Conservation (phyloP, 306 rosid genomes). For the Glycine tomentella region DNA sequence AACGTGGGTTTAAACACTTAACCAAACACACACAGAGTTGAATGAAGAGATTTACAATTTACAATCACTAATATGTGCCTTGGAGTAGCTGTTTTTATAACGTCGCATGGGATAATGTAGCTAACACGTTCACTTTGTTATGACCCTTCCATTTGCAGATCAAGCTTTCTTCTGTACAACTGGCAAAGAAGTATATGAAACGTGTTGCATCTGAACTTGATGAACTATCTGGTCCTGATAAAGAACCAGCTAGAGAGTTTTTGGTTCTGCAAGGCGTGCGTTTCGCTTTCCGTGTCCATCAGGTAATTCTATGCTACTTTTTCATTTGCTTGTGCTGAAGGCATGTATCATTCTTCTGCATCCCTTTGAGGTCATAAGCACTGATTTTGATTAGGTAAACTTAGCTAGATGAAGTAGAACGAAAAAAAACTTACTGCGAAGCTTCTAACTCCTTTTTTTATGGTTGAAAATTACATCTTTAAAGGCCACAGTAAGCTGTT, state of each 20-base stretch:
- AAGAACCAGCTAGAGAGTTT: slow-evolving; percentile 88
- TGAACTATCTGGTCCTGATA: slow-evolving; percentile 76
- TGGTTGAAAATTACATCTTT: background rate
- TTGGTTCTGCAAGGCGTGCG: slow-evolving; percentile 89
- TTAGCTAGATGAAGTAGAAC: background rate
- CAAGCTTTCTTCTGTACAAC: slow-evolving; percentile 92
- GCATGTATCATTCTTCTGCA: background rate
- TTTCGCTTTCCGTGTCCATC: slow-evolving; percentile 93
- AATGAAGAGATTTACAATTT: too few species aligned
- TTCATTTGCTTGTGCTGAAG: background rate
- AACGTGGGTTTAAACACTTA: too few species aligned
- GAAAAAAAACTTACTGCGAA: background rate
- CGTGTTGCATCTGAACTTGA: slow-evolving; percentile 91
- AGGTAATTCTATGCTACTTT: slow-evolving; percentile 58
- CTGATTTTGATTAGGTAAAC: background rate
- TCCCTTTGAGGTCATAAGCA: background rate
- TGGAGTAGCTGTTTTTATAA: background rate
- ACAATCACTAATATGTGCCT: background rate
- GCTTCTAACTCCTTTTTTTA: background rate
- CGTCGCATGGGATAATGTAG: slow-evolving; percentile 2
- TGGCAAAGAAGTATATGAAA: slow-evolving; percentile 90
- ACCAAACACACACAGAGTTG: too few species aligned
- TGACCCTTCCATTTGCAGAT: slow-evolving; percentile 59
- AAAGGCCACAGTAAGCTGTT: background rate
- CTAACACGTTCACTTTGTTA: slow-evolving; percentile 23